Evolutionary conservation across 306 rosid genomes (phyloP).

Genomic region (Medicago ruthenica): DNA sequence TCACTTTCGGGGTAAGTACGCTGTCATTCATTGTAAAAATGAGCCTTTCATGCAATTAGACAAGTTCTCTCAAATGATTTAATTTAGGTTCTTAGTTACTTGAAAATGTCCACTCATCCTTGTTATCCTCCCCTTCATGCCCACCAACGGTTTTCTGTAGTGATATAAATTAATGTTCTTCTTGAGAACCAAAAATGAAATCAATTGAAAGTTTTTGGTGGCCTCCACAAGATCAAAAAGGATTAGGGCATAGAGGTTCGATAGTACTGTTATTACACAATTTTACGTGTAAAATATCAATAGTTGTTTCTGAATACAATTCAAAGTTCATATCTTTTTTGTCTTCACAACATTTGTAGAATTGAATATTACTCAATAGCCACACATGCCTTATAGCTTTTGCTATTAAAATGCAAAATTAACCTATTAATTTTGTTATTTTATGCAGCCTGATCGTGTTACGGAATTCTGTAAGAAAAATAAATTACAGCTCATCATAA

Average conservation of each 20-base stretch:
- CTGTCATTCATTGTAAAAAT: slow-evolving; percentile 13
- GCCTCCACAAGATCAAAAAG: slow-evolving; percentile 23
- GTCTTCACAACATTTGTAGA: not conserved
- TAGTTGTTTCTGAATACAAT: slow-evolving; percentile 24
- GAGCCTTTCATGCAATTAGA: slow-evolving; percentile 17
- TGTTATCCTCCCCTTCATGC: not conserved
- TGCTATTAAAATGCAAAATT: slow-evolving; percentile 24
- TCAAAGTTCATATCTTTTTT: not conserved
- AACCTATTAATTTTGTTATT: slow-evolving; percentile 39
- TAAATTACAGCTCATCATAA: slow-evolving; percentile 91
- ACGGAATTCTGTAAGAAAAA: slow-evolving; percentile 95
- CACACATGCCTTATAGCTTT: slow-evolving; percentile 11
- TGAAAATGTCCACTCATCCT: slow-evolving; percentile 9
- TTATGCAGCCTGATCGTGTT: slow-evolving; percentile 96
- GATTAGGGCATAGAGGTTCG: slow-evolving; percentile 3
- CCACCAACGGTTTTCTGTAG: not conserved
- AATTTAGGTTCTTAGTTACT: not conserved
- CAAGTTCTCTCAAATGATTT: slow-evolving; percentile 9
- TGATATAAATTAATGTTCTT: not conserved
- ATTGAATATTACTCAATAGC: slow-evolving; percentile 10
- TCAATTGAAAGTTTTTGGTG: not conserved
- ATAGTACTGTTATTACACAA: slow-evolving; percentile 10
- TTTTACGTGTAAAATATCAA: slow-evolving; percentile 17
- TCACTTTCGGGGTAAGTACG: slow-evolving; percentile 88
- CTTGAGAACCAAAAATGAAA: not conserved